Percentiles rank a stretch among this genome's conserved stretches.
These are phyloP conservation scores for Haplosporangium sp. DNA, from an alignment of 371 early-diverging fungal genomes.

Conservation along the genomic window DNA sequence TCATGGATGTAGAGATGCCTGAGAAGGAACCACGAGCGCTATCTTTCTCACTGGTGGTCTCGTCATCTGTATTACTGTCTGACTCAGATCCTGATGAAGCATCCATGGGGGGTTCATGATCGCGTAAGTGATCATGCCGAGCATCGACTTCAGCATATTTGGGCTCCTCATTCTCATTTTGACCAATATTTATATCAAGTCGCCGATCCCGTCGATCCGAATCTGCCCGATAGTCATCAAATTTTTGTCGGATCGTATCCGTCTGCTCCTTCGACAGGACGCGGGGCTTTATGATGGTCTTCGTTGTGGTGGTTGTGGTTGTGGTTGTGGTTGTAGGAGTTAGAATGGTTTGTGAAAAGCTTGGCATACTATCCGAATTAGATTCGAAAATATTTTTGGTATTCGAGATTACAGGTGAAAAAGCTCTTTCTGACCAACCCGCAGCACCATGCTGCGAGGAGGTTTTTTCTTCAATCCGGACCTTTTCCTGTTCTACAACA, in stretches of 20 bases:
- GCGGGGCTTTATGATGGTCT: not conserved
- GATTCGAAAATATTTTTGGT: not conserved
- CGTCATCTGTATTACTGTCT: conserved; percentile 5
- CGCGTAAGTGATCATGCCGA: not conserved
- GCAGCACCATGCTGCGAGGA: conserved; percentile 37
- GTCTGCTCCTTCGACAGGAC: conserved; percentile 21
- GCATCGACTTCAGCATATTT: not conserved
- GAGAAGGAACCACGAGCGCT: not conserved
- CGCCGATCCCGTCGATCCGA: conserved; percentile 13
- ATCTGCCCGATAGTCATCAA: conserved; percentile 35
- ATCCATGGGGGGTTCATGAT: conserved; percentile 1
- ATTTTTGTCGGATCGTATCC: conserved; percentile 31
- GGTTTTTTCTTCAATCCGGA: conserved; percentile 42
- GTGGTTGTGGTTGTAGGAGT: not conserved
- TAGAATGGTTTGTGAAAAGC: conserved; percentile 12
- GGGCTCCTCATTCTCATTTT: not conserved
- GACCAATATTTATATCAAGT: conserved; percentile 1
- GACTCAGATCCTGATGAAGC: conserved; percentile 23
- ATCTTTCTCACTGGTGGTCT: not conserved
- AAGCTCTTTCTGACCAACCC: conserved; percentile 47
- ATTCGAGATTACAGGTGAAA: conserved; percentile 34
- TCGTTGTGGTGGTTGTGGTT: not conserved
- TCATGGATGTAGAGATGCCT: no score
- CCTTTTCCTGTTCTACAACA: conserved; percentile 50
- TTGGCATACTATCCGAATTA: conserved; percentile 1